Base-by-base conservation (phyloP, 2,329 filamentous ascomycete genomes). In the Paraphoma sp. region DNA sequence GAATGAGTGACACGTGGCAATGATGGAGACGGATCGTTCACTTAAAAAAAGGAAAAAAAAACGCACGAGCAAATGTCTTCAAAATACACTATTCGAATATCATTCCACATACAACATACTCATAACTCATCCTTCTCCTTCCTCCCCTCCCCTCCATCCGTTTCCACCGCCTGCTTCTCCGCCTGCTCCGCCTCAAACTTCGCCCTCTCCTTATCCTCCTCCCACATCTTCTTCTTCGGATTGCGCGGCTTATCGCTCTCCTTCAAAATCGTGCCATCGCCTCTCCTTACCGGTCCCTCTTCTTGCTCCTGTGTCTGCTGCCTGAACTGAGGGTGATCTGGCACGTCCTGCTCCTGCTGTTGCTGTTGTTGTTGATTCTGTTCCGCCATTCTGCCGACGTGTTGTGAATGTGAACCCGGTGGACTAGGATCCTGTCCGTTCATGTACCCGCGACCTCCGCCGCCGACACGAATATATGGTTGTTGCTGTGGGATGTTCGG, bases 221-320 rank as follows among this genome's bases (percentile, higher is more conserved):
- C 85, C 79, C 85, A 86, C 76, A 83, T 83, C 76, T 85, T 83
- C 78, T 88, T 88, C 79, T 83, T 87, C 6, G 84, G 84, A 70
- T 88, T 88, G 29, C 72, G 67, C 28, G 73, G 77, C 61, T 66
- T 74, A 62, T 72, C 73, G 29, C 69, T 74, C 59, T 81, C 68
- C 54, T 79, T 59, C 48, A 82, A 71, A 3, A 80, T 79, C 17
- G 76, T 75, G 30, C 83, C 81, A 59, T 82, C 81, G 1, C 80
- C 81, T 56, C 74, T 75, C 43, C 71, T 72, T 33, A 74, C 74
- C 23, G 64, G 70, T 3, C 72, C 69, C 2, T 76, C 61, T n/a
- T 74, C 64, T 11, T 70, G 65, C 9, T 69, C 58, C 43, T 68
- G 54, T 40, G 65, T 62, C 14, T 65, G 63, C 42, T 68, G 47